phyloP scores from a whole-genome alignment of 2,329 filamentous ascomycete species.

The Ophioceras dolichostomum region DNA sequence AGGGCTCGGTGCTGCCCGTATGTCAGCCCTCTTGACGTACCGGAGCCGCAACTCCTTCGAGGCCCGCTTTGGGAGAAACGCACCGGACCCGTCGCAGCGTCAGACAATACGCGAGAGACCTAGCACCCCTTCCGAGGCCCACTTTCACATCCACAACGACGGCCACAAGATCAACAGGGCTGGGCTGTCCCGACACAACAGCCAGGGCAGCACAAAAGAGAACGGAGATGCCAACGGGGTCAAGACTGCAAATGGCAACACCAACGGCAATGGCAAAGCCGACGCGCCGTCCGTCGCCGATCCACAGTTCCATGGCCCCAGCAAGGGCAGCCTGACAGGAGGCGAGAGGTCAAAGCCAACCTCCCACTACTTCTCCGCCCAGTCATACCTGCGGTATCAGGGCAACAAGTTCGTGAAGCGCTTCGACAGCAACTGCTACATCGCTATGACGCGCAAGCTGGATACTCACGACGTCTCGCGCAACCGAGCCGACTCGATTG shows the following conservation, averaged over 20 bases:
- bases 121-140: slow-evolving; percentile 46
- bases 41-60: slow-evolving; percentile 96
- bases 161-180: slow-evolving; percentile 54
- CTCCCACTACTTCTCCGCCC: slow-evolving; percentile 92
- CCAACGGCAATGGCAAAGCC: background rate
- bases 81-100: slow-evolving; percentile 68
- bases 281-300: slow-evolving; percentile 1
- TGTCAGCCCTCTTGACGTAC: slow-evolving; percentile 93
- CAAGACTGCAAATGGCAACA: background rate
- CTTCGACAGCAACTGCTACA: slow-evolving; percentile 98
- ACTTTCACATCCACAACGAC: slow-evolving; percentile 75
- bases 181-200: slow-evolving; percentile 33
- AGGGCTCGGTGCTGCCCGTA: slow-evolving; percentile 85
- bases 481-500: slow-evolving; percentile 53
- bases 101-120: slow-evolving; percentile 69
- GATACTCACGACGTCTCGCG: slow-evolving; percentile 94
- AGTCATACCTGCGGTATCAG: slow-evolving; percentile 95
- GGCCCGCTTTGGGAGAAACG: slow-evolving; percentile 86
- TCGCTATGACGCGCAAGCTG: slow-evolving; percentile 93
- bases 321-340: slow-evolving; percentile 32
- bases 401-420: slow-evolving; percentile 92
- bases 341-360: slow-evolving; percentile 34
- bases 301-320: slow-evolving; percentile 12
- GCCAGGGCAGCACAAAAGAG: slow-evolving; percentile 13
- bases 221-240: background rate